Evolutionary conservation across 768 basidiomycete species (phyloP).

Genomic region (Russula foetens): DNA sequence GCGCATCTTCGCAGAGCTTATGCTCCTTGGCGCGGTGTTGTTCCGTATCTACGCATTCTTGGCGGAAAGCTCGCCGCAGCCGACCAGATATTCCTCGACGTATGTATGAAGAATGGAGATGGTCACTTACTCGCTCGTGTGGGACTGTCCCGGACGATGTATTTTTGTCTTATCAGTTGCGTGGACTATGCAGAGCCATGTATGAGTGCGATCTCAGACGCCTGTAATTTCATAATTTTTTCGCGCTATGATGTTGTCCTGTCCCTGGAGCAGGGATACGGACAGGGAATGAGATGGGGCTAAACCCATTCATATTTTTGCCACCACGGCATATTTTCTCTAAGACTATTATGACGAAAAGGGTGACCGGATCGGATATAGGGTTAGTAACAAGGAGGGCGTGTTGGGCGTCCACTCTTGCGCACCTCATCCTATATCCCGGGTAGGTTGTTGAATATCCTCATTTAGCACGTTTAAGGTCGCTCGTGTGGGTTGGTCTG

Average conservation of each 20-base stretch:
- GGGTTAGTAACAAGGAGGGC: too few relatives aligned
- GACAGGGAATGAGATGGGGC: too few relatives aligned
- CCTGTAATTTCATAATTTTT: background rate
- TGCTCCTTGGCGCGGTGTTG: slow-evolving; percentile 5
- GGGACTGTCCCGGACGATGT: background rate
- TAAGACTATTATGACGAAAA: too few relatives aligned
- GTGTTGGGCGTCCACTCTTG: too few relatives aligned
- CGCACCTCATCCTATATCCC: too few relatives aligned
- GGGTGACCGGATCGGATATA: too few relatives aligned
- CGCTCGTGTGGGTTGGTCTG: background rate
- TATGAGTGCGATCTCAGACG: background rate
- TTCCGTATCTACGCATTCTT: slow-evolving; percentile 10
- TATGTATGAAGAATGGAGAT: background rate
- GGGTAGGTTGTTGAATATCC: too few relatives aligned
- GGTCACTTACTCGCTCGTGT: background rate
- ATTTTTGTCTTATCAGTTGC: background rate
- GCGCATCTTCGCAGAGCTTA: slow-evolving; percentile 3
- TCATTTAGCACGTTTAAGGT: too few relatives aligned
- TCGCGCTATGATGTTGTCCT: too few relatives aligned
- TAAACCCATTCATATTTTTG: too few relatives aligned
- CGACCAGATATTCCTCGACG: background rate
- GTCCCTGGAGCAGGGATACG: too few relatives aligned
- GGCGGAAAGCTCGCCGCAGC: background rate
- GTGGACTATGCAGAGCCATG: background rate
- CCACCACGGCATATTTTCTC: too few relatives aligned